A percentile compares a stretch with the other conserved stretches of the same genome.
Conservation (phyloP, 2,329 filamentous ascomycete genomes). For the Leptographium lundbergii region DNA sequence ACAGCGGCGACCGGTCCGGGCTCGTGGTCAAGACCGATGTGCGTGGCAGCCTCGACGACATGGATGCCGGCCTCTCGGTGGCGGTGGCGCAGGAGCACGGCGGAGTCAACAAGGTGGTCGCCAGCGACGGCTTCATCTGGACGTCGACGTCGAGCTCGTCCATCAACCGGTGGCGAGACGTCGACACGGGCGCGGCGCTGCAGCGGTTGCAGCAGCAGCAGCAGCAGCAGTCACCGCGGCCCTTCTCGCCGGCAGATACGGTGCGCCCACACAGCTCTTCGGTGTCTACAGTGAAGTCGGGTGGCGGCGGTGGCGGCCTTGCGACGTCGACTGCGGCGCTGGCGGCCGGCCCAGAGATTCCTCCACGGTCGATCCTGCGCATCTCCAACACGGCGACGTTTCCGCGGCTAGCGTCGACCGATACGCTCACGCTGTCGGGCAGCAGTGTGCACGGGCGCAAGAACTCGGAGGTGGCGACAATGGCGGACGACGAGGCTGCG, state of each 20-base stretch:
- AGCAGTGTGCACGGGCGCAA: conserved; percentile 28
- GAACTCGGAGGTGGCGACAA: conserved; percentile 37
- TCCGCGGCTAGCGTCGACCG: conserved; percentile 41
- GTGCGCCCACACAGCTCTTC: conserved; percentile 11
- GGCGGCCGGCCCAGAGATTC: conserved; percentile 46
- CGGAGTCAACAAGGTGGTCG: conserved; percentile 56
- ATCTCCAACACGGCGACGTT: conserved; percentile 77
- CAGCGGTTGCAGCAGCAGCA: not conserved
- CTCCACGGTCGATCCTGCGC: conserved; percentile 63
- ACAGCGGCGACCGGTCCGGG: conserved; percentile 86
- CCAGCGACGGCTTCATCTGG: conserved; percentile 70
- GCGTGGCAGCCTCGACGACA: conserved; percentile 32
- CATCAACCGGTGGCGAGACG: conserved; percentile 81
- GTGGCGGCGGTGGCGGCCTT: conserved; percentile 13
- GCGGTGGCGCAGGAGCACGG: conserved; percentile 90
- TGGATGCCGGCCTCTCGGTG: conserved; percentile 80
- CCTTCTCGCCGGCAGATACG: conserved; percentile 6
- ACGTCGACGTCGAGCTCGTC: conserved; percentile 82
- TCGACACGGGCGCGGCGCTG: conserved; percentile 65
- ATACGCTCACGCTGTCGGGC: conserved; percentile 39
- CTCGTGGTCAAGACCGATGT: conserved; percentile 95
- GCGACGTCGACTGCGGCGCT: conserved; percentile 1
- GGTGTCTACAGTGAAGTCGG: conserved; percentile 20
- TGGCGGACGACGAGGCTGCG: conserved; percentile 34
- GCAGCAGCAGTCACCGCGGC: not conserved